Conservation (phyloP, 495 filamentous ascomycete species). For the Talaromyces borbonicus region DNA sequence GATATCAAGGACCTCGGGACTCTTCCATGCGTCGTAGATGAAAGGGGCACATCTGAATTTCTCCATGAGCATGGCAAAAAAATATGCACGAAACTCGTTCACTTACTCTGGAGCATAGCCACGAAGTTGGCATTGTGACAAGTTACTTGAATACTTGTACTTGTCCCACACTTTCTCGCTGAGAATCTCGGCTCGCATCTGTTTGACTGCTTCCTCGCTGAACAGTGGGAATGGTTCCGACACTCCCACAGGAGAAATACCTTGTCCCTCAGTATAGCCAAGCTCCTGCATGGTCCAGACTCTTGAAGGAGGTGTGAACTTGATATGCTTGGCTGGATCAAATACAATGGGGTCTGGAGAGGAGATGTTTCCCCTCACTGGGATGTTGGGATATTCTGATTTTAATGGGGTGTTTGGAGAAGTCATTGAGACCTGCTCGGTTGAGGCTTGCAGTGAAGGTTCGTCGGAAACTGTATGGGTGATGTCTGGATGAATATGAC, state of each 20-base stretch:
- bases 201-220: slow-evolving; percentile 51
- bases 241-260: slow-evolving; percentile 57
- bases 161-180: slow-evolving; percentile 53
- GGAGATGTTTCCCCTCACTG: slow-evolving; percentile 1
- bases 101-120: slow-evolving; percentile 61
- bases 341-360: slow-evolving; percentile 22
- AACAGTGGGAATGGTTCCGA: slow-evolving; percentile 69
- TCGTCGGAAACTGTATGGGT: background rate
- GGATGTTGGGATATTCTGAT: slow-evolving; percentile 9
- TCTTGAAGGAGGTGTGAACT: slow-evolving; percentile 40
- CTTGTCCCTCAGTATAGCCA: slow-evolving; percentile 41
- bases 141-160: slow-evolving; percentile 52
- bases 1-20: slow-evolving; percentile 51
- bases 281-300: slow-evolving; percentile 53
- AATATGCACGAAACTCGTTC: background rate
- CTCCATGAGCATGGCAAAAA: slow-evolving; percentile 10
- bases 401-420: background rate
- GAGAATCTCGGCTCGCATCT: slow-evolving; percentile 58
- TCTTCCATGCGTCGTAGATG: slow-evolving; percentile 60
- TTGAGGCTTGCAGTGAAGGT: background rate
- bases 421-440: background rate
- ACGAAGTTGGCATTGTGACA: slow-evolving; percentile 56
- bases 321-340: slow-evolving; percentile 45
- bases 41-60: slow-evolving; percentile 50
- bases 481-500: background rate